These are phyloP conservation scores for Colletotrichum lindemuthianum DNA, from an alignment of 2,329 filamentous ascomycete genomes.

Conservation along the genomic window DNA sequence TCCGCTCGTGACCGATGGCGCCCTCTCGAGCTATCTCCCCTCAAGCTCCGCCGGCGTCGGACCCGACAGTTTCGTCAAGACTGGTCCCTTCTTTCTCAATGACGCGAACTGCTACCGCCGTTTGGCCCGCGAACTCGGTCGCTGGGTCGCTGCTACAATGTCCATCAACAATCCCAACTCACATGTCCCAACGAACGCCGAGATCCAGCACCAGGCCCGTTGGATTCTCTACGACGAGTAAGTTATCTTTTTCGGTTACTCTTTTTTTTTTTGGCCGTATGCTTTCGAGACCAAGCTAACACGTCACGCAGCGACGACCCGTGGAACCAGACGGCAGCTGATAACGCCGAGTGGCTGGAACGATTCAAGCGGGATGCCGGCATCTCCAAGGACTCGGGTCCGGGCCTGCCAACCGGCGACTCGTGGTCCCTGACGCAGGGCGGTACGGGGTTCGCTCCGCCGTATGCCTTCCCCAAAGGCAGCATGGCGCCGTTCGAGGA, in stretches of 20 bases:
- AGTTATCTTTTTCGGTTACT: conserved; percentile 40
- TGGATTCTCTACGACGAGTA: conserved; percentile 72
- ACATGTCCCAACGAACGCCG: conserved; percentile 69
- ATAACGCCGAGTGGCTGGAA: conserved; percentile 71
- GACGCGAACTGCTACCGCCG: conserved; percentile 71
- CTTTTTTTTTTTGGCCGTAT: neutral
- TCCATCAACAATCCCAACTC: conserved; percentile 69
- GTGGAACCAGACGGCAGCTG: conserved; percentile 72
- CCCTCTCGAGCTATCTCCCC: neutral
- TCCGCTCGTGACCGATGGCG: conserved; percentile 1
- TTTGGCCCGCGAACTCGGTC: conserved; percentile 61
- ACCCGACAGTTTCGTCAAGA: conserved; percentile 1
- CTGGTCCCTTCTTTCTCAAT: conserved; percentile 60
- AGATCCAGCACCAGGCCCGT: conserved; percentile 71
- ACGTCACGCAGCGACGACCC: conserved; percentile 62
- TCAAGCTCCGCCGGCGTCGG: neutral
- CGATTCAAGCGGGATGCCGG: conserved; percentile 70
- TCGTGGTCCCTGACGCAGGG: conserved; percentile 61
- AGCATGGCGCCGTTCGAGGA: conserved; percentile 36
- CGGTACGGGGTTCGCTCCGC: conserved; percentile 65
- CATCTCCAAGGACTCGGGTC: conserved; percentile 60
- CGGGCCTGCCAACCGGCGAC: conserved; percentile 55
- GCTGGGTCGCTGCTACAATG: conserved; percentile 63
- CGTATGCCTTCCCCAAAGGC: conserved; percentile 59
- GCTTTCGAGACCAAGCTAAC: conserved; percentile 35